Base-by-base conservation (phyloP, 2,329 filamentous ascomycete genomes). In the Phaeosphaeria sp. region DNA sequence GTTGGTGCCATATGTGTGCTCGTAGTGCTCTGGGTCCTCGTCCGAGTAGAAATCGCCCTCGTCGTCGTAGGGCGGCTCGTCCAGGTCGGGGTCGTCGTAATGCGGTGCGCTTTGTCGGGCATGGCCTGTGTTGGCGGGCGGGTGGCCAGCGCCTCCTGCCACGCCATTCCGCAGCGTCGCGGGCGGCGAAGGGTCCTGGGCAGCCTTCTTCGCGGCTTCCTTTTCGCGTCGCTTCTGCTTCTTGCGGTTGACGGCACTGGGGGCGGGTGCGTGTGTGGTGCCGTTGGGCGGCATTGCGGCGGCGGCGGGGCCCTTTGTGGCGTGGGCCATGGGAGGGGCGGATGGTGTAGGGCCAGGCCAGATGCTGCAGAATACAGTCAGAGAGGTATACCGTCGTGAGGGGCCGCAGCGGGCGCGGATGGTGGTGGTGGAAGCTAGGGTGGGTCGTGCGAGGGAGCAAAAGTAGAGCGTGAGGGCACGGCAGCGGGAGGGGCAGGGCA, bases 181-280 rank as follows among this genome's bases (percentile, higher is more conserved):
- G 9, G 65, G 55, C 23, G 67, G 63, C 44, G 63, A 60, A 52
- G 72, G 69, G 13, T 72, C 66, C 55, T 78, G 77, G 60, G 78
- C 77, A 21, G 77, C 75, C 61, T 77, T 74, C 59, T 89, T 89
- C 30, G 91, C 90, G 33, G 90, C 90, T 79, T 87, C 83, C 77
- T 97, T 97, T 73, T 91, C 90, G 65, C 93, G 87, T 67, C 93
- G 88, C 83, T 97, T 97, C 78, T 95, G 91, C 83, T 97, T 98
- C 84, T 97, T 97, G 74, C 91, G 88, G 79, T 97, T 97, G 51
- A 93, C 89, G 9, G 83, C 72, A 46, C 81, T 82, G 46, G 82
- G 69, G 57, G 62, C 69, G 56, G 64, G 67, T 18, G 77, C 59
- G 44, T 71, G 67, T 46, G 74, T 66, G 50, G 79, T 69, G 67